Percentiles rank a stretch among this genome's conserved stretches.
Evolutionary conservation across 805 yeast species (phyloP).

Genomic region (Jamesozyma spencerorum): DNA sequence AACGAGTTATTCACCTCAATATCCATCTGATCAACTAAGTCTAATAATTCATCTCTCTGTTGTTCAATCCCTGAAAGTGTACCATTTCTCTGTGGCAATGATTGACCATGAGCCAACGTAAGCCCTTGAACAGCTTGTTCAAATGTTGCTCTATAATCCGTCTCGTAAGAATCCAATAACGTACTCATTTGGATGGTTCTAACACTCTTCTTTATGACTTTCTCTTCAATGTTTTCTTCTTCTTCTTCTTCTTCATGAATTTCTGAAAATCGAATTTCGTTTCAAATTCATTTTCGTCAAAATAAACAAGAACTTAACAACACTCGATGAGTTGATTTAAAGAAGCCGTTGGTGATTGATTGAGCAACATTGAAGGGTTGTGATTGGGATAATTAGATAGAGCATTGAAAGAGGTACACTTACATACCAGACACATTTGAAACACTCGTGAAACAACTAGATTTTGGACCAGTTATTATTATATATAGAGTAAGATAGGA

Average conservation of each 20-base stretch:
- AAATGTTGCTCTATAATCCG: slow-evolving; percentile 30
- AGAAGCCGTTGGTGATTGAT: too few species aligned
- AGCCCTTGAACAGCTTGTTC: slow-evolving; percentile 20
- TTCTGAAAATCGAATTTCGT: too few species aligned
- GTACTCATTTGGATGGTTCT: slow-evolving; percentile 17
- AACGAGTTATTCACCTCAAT: slow-evolving; percentile 75
- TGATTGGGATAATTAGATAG: too few species aligned
- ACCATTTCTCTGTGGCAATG: slow-evolving; percentile 17
- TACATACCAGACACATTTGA: background rate
- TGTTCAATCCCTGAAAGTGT: slow-evolving; percentile 23
- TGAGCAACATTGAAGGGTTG: too few species aligned
- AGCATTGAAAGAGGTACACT: too few species aligned
- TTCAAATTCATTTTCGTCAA: too few species aligned
- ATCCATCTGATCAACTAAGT: slow-evolving; percentile 76
- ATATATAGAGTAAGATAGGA: too few species aligned
- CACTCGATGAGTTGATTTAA: too few species aligned
- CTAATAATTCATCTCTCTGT: slow-evolving; percentile 33
- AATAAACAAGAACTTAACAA: too few species aligned
- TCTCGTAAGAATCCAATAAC: slow-evolving; percentile 29
- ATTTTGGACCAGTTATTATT: too few species aligned
- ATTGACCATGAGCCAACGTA: slow-evolving; percentile 13
- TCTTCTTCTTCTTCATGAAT: background rate
- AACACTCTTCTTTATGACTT: background rate
- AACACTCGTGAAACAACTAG: slow-evolving; percentile 1
- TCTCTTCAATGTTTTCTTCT: background rate